Evolutionary conservation across 108 stramenopile species (phyloP), one percentile per base, ranked within the genome.

Genomic region (Cyclotella baltica): DNA sequence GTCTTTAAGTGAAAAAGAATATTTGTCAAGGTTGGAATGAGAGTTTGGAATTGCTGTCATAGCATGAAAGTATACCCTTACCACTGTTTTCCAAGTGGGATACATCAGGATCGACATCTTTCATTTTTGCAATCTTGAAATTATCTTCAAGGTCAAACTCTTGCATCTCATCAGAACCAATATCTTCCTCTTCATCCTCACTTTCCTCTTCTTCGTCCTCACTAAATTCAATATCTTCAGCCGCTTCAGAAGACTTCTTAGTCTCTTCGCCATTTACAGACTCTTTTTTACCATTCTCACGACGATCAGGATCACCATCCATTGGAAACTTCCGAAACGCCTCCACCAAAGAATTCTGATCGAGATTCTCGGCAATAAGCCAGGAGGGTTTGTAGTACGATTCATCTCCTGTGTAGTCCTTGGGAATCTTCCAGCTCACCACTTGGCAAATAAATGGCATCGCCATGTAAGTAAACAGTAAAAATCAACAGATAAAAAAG

Each of bases 261-360:
- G n/a, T n/a, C n/a, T 57, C 20, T 11, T 25, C 23, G 25, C 1
- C 66, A 16, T 8, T 6, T 35, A 2, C 19, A 25, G 4, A 36
- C 2, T 33, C 46, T 43, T 27, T 35, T 38, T 46, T 52, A 18
- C 62, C 30, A 0, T 29, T 40, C 2, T 36, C 28, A 5, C 23
- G 27, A 28, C 58, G 56, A 18, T 28, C 67, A 23, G 68, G 62
- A 59, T 79, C 72, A 9, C 30, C 72, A 15, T 67, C 72, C 58
- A 57, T 29, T 28, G 79, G 79, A 69, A 68, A 80, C 66, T 36
- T 72, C 30, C 50, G 56, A 62, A 80, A 80, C n/a, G 79, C 79
- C 0, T 28, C 16, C 2, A 67, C 79, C 48, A 80, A 30, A 0
- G 79, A 80, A 50, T 73, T 31, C 37, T 72, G 77, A 40, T 78